Percentiles rank a stretch among this genome's conserved stretches.
These are phyloP conservation scores for Vitis rotundifolia DNA, from an alignment of 164 flowering plant species.

Conservation along the genomic window DNA sequence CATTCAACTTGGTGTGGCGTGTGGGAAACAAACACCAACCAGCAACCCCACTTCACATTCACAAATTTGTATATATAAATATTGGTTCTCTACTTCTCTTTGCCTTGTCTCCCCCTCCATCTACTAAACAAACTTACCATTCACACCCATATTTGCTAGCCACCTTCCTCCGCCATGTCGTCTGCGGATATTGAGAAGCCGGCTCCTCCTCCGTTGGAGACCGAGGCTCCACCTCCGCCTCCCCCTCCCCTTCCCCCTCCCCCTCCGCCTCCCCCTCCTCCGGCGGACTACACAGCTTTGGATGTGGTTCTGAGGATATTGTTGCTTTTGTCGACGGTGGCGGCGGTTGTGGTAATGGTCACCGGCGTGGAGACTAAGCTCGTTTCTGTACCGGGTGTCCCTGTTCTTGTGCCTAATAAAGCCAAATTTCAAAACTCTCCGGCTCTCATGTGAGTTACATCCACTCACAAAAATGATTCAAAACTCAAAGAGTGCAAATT, in stretches of 20 bases:
- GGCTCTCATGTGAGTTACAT: conserved; percentile 45
- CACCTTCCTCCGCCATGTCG: too few relatives aligned
- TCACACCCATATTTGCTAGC: too few relatives aligned
- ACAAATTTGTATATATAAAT: too few relatives aligned
- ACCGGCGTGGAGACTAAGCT: conserved; percentile 39
- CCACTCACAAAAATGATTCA: too few relatives aligned
- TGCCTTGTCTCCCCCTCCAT: too few relatives aligned
- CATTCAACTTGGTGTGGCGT: too few relatives aligned
- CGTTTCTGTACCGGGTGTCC: conserved; percentile 9
- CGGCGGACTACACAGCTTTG: background rate
- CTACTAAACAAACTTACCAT: too few relatives aligned
- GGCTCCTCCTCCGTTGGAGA: background rate
- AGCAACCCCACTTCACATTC: too few relatives aligned
- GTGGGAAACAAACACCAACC: too few relatives aligned
- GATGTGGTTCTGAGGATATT: conserved; percentile 36
- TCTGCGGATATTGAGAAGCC: too few relatives aligned
- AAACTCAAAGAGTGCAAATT: too few relatives aligned
- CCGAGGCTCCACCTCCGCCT: background rate
- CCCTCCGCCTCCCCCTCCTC: background rate
- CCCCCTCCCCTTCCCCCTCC: background rate
- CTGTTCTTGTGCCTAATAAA: background rate
- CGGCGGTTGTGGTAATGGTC: conserved; percentile 40
- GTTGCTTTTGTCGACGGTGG: conserved; percentile 32
- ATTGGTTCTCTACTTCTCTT: too few relatives aligned
- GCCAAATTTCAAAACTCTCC: conserved; percentile 53